phyloP scores from a whole-genome alignment of 2,329 filamentous ascomycete species.

The Aspergillus spinulosporus region DNA sequence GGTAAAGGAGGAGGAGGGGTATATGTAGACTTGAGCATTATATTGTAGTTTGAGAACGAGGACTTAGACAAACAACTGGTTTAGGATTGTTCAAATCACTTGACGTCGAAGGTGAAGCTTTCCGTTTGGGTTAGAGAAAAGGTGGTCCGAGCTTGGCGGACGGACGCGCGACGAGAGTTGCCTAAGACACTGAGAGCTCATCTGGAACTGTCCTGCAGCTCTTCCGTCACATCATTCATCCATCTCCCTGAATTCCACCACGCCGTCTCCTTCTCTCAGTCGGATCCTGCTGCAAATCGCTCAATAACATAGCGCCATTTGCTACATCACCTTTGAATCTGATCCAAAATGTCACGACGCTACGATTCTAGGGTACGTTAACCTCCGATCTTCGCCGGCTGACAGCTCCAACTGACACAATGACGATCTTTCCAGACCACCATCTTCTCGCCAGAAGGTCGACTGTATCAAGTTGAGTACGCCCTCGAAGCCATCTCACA shows the following conservation, averaged over 20 bases:
- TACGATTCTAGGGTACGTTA: conserved; percentile 89
- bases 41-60: conserved; percentile 2
- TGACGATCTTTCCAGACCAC: conserved; percentile 68
- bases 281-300: conserved; percentile 3
- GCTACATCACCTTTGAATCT: conserved; percentile 15
- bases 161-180: conserved; percentile 42
- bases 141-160: conserved; percentile 44
- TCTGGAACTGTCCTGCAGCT: conserved; percentile 22
- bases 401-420: conserved; percentile 39
- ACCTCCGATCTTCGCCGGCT: conserved; percentile 22
- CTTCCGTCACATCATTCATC: conserved; percentile 19
- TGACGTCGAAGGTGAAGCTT: conserved; percentile 12
- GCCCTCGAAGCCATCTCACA: conserved; percentile 98
- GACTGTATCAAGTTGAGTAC: conserved; percentile 99
- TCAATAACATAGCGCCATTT: conserved; percentile 8
- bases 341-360: conserved; percentile 79
- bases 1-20: conserved; percentile 67
- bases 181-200: conserved; percentile 38
- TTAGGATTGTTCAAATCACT: neutral
- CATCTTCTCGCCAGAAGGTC: conserved; percentile 98
- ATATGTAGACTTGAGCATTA: conserved; percentile 78
- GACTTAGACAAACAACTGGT: neutral
- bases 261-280: conserved; percentile 5
- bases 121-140: conserved; percentile 20
- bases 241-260: conserved; percentile 9